Evolutionary conservation across 257 asterid species (phyloP).

Genomic region (Solanum ossicruentum): DNA sequence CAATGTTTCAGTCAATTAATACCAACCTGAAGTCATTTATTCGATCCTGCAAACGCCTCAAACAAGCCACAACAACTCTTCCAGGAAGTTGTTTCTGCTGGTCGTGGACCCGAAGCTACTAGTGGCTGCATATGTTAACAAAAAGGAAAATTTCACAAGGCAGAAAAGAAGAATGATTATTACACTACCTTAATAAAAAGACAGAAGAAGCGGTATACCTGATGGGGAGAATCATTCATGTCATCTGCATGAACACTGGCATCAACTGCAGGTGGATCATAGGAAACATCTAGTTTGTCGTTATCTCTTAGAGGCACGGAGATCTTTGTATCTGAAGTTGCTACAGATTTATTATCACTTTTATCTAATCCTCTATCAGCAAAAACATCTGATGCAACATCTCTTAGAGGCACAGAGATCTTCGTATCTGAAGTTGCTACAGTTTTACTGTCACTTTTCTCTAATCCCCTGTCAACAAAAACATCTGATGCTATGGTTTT

Average conservation of each 20-base stretch:
- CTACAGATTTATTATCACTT: slow-evolving; percentile 2
- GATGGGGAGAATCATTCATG: slow-evolving; percentile 10
- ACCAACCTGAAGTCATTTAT: slow-evolving; percentile 24
- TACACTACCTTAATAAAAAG: background rate
- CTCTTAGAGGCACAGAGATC: too few species aligned
- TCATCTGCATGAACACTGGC: slow-evolving; percentile 2
- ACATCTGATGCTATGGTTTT: slow-evolving; percentile 2
- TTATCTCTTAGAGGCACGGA: slow-evolving; percentile 10
- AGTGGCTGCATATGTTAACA: slow-evolving; percentile 16
- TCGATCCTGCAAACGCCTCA: slow-evolving; percentile 43
- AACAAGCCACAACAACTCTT: slow-evolving; percentile 68
- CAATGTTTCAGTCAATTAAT: background rate
- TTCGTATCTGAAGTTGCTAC: background rate
- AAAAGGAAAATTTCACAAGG: background rate
- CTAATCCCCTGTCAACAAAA: background rate
- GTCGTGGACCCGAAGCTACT: slow-evolving; percentile 18
- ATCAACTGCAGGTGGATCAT: slow-evolving; percentile 10
- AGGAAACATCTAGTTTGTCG: slow-evolving; percentile 8
- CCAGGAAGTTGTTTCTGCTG: slow-evolving; percentile 35
- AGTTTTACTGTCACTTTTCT: slow-evolving; percentile 6
- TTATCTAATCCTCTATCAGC: slow-evolving; percentile 4
- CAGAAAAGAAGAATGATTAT: background rate
- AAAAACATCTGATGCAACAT: background rate
- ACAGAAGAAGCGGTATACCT: slow-evolving; percentile 2
- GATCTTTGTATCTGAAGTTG: slow-evolving; percentile 3